Conservation (phyloP, 129 eudicot species). For the Tanacetum coccineum region DNA sequence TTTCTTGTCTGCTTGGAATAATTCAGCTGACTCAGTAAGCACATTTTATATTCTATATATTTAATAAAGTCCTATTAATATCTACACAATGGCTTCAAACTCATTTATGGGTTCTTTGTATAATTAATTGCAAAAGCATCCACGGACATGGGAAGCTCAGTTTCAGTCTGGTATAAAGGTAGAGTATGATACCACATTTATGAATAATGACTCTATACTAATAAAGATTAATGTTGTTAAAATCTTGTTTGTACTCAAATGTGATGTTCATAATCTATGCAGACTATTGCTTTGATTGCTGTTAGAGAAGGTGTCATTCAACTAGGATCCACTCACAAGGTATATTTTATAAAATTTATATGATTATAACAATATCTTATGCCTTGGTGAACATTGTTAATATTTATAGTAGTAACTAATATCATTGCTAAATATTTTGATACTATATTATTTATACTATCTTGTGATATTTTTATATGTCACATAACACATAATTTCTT, state of each 20-base stretch:
- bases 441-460: no score
- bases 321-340: conserved; percentile 88
- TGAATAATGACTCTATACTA: not conserved
- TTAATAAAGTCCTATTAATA: not conserved
- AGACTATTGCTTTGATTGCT: conserved; percentile 99
- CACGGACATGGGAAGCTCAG: conserved; percentile 99
- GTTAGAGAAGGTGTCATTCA: conserved; percentile 99
- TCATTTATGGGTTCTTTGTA: not conserved
- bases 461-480: not conserved
- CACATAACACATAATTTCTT: no score
- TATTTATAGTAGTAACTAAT: no score
- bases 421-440: not conserved
- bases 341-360: conserved; percentile 8
- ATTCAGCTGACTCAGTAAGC: conserved; percentile 85
- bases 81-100: not conserved
- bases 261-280: conserved; percentile 23
- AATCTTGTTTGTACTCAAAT: not conserved
- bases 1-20: conserved; percentile 97
- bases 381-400: no score
- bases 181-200: conserved; percentile 16
- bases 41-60: not conserved
- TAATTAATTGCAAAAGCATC: conserved; percentile 60
- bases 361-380: not conserved
- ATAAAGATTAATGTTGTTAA: conserved; percentile 4
- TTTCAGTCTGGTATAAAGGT: conserved; percentile 99